phyloP scores from a whole-genome alignment of 306 rosid species.

The Delonix regia region DNA sequence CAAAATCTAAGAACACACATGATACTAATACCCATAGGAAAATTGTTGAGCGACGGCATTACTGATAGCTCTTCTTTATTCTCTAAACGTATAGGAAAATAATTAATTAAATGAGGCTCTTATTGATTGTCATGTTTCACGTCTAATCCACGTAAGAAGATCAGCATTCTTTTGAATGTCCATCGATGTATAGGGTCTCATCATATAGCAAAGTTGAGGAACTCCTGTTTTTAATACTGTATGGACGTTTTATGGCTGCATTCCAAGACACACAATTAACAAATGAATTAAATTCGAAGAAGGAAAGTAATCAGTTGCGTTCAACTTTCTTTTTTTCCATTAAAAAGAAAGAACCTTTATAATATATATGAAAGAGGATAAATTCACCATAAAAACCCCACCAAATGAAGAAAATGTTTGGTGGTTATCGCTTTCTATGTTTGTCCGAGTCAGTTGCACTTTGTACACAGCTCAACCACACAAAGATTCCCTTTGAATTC shows the following conservation, averaged over 20 bases:
- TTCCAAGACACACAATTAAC: neutral
- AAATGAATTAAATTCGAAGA: neutral
- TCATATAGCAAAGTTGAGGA: neutral
- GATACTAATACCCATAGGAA: neutral
- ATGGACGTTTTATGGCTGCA: neutral
- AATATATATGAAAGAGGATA: neutral
- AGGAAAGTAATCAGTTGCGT: neutral
- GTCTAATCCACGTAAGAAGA: too few species aligned
- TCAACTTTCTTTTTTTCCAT: neutral
- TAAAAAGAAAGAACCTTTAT: too few species aligned
- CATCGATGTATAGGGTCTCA: neutral
- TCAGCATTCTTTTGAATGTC: too few species aligned
- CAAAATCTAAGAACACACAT: neutral
- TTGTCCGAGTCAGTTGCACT: neutral
- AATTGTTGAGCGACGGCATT: too few species aligned
- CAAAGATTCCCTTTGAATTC: neutral
- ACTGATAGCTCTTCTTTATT: neutral
- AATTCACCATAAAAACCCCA: neutral
- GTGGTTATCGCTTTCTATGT: constrained; percentile 18
- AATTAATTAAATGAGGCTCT: too few species aligned
- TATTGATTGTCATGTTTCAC: too few species aligned
- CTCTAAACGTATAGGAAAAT: too few species aligned
- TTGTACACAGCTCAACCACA: constrained; percentile 1
- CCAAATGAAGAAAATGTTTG: neutral
- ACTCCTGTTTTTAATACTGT: neutral